phyloP scores from a whole-genome alignment of 1,284 basidiomycete species.

The Phellopilus nigrolimitatus region DNA sequence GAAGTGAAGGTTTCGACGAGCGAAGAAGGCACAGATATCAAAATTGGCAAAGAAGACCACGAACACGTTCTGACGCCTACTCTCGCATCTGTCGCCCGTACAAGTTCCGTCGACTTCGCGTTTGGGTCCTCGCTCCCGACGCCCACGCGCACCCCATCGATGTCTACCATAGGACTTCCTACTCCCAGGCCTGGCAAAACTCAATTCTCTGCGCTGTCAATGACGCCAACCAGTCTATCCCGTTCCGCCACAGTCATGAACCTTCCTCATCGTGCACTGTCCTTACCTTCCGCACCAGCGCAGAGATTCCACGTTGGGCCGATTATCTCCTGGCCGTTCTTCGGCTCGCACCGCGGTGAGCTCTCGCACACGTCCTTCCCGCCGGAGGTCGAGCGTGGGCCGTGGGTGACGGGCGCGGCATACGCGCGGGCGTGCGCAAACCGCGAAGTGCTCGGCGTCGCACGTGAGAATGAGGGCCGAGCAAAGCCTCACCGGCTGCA shows the following conservation, averaged over 20 bases:
- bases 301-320: constrained; percentile 56
- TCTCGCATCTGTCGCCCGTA: constrained; percentile 5
- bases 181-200: constrained; percentile 5
- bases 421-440: constrained; percentile 62
- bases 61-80: constrained; percentile 14
- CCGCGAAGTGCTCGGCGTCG: constrained; percentile 63
- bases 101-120: constrained; percentile 5
- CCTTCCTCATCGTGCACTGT: neutral
- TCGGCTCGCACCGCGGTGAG: constrained; percentile 73
- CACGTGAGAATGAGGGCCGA: constrained; percentile 69
- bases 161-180: constrained; percentile 4
- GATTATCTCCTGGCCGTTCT: constrained; percentile 84
- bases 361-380: constrained; percentile 45
- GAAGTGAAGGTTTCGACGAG: constrained; percentile 10
- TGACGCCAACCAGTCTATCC: neutral
- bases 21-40: neutral
- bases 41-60: constrained; percentile 11
- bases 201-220: neutral
- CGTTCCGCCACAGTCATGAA: neutral
- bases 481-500: constrained; percentile 68
- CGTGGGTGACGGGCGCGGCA: constrained; percentile 53
- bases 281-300: neutral
- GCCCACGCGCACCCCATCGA: constrained; percentile 8
- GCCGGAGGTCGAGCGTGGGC: constrained; percentile 67
- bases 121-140: constrained; percentile 13